A percentile compares a stretch with the other conserved stretches of the same genome.
Evolutionary conservation across 352 stramenopile genomes (phyloP).

Genomic region (Globisporangium sylvaticum): DNA sequence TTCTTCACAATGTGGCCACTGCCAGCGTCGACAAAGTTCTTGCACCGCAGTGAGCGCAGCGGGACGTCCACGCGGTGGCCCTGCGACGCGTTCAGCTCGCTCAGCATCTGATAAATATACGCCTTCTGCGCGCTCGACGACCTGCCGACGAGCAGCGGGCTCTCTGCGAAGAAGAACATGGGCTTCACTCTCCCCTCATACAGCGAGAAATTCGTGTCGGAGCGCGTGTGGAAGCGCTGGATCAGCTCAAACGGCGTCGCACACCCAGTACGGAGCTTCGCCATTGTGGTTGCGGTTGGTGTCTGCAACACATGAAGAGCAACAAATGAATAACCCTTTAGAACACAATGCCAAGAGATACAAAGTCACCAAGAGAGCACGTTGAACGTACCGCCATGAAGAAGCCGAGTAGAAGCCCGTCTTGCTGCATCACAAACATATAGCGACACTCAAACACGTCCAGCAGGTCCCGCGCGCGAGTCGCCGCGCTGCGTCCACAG

Average conservation of each 20-base stretch:
- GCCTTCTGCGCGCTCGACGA: constrained; percentile 38
- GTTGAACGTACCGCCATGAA: constrained; percentile 35
- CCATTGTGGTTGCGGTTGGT: constrained; percentile 49
- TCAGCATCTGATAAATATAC: constrained; percentile 47
- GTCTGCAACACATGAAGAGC: constrained; percentile 9
- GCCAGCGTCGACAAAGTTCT: constrained; percentile 61
- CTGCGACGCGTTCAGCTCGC: constrained; percentile 48
- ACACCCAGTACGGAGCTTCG: constrained; percentile 34
- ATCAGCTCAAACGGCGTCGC: constrained; percentile 53
- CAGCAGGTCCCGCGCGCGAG: constrained; percentile 20
- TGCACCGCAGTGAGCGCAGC: constrained; percentile 54
- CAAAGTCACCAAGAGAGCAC: background rate
- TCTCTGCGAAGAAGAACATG: constrained; percentile 66
- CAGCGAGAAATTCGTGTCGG: constrained; percentile 20
- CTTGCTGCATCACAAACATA: constrained; percentile 62
- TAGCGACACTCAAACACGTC: constrained; percentile 53
- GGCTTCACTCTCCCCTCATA: constrained; percentile 14
- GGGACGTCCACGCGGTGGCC: constrained; percentile 49
- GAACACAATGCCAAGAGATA: background rate
- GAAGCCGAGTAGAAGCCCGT: constrained; percentile 56
- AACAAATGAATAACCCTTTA: background rate
- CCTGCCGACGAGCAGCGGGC: constrained; percentile 46
- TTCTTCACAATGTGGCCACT: constrained; percentile 52
- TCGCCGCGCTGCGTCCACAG: constrained; percentile 8
- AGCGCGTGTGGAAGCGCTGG: constrained; percentile 40